Conservation (phyloP, 2,329 filamentous ascomycete genomes). For the Ophiostoma quercus region DNA sequence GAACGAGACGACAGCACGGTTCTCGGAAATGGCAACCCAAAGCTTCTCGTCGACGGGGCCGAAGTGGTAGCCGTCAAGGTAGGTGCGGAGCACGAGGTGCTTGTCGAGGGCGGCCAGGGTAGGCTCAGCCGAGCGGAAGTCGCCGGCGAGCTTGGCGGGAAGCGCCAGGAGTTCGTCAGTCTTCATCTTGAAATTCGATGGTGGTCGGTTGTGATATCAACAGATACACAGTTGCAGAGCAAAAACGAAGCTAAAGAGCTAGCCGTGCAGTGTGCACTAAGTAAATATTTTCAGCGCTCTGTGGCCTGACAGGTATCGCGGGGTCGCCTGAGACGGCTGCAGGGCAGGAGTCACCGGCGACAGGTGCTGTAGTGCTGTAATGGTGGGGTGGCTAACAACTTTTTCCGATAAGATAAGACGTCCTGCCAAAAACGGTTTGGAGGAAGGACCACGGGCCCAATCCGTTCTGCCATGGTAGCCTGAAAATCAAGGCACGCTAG, state of each 20-base stretch:
- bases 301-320: constrained; percentile 18
- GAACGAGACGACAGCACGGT: constrained; percentile 76
- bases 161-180: constrained; percentile 50
- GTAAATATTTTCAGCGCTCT: constrained; percentile 17
- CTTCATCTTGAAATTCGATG: constrained; percentile 43
- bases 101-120: constrained; percentile 74
- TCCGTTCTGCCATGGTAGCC: constrained; percentile 11
- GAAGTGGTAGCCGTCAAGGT: constrained; percentile 74
- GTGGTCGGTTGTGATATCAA: background rate
- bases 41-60: constrained; percentile 73
- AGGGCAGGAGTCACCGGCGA: background rate
- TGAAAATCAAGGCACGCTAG: constrained; percentile 26
- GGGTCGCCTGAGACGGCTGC: constrained; percentile 16
- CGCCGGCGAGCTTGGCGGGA: constrained; percentile 49
- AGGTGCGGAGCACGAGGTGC: constrained; percentile 79
- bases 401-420: constrained; percentile 27
- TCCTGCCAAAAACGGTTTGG: background rate
- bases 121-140: constrained; percentile 79
- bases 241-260: constrained; percentile 16
- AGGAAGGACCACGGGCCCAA: background rate
- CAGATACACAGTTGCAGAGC: background rate
- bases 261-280: background rate
- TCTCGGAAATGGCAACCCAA: constrained; percentile 77
- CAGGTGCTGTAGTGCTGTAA: background rate
- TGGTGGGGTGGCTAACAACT: constrained; percentile 19